phyloP scores from a whole-genome alignment of 495 filamentous ascomycete genomes.

The Daldinia concentrica region DNA sequence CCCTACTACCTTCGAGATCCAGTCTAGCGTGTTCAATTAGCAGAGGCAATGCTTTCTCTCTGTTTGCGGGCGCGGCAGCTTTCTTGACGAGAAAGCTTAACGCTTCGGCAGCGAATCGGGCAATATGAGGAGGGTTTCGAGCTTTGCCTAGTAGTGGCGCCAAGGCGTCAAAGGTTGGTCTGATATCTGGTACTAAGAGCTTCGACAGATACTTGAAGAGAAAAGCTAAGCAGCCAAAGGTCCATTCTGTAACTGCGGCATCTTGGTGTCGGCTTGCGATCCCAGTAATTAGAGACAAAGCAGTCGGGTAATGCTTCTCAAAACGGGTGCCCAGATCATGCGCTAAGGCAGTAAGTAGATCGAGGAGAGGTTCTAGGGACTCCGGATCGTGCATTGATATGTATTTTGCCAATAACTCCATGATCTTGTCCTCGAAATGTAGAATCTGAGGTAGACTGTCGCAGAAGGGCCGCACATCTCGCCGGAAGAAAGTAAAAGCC shows the following conservation, averaged over 20 bases:
- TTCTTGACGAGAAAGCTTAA: conserved; percentile 94
- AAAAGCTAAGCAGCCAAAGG: conserved; percentile 92
- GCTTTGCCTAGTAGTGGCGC: conserved; percentile 86
- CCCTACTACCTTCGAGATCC: conserved; percentile 67
- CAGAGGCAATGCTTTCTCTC: conserved; percentile 73
- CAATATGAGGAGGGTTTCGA: conserved; percentile 82
- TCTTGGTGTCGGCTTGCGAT: conserved; percentile 60
- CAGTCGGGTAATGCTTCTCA: conserved; percentile 81
- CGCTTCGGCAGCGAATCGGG: conserved; percentile 91
- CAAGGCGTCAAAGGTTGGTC: conserved; percentile 83
- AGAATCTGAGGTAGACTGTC: conserved; percentile 92
- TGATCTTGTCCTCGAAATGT: conserved; percentile 84
- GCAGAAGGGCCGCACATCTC: conserved; percentile 76
- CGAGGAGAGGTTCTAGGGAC: conserved; percentile 84
- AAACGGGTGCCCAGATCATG: conserved; percentile 90
- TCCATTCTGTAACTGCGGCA: conserved; percentile 92
- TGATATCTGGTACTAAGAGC: conserved; percentile 82
- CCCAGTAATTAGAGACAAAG: conserved; percentile 71
- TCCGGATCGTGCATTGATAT: conserved; percentile 78
- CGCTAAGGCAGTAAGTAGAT: conserved; percentile 86
- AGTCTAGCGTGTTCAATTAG: conserved; percentile 74
- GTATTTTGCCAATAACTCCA: conserved; percentile 77
- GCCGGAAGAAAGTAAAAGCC: conserved; percentile 76
- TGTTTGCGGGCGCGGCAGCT: conserved; percentile 76
- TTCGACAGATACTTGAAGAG: conserved; percentile 95